These are phyloP conservation scores for Heimioporus retisporus DNA, from an alignment of 1,284 basidiomycete genomes.

Conservation along the genomic window DNA sequence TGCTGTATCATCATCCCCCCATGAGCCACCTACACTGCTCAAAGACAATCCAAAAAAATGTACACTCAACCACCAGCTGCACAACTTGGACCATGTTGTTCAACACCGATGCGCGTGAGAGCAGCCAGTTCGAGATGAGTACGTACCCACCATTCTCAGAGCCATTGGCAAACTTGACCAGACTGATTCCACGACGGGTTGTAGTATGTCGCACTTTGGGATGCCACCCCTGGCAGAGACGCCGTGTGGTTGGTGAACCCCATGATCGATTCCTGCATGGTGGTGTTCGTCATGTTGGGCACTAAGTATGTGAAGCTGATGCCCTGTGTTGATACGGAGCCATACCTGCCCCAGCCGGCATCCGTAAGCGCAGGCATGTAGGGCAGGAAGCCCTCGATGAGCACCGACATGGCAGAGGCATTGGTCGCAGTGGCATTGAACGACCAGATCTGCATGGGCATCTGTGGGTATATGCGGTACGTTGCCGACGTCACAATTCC, in stretches of 20 bases:
- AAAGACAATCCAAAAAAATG: neutral
- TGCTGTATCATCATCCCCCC: slow-evolving; percentile 30
- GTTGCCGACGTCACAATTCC: slow-evolving; percentile 33
- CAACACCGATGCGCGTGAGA: slow-evolving; percentile 46
- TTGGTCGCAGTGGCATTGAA: slow-evolving; percentile 24
- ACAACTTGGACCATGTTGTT: slow-evolving; percentile 13
- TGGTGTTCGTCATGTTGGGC: slow-evolving; percentile 46
- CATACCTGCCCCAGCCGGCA: slow-evolving; percentile 30
- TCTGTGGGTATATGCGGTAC: slow-evolving; percentile 41
- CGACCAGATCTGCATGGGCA: slow-evolving; percentile 38
- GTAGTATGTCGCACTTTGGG: neutral
- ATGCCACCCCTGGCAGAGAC: no score
- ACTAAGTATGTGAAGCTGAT: slow-evolving; percentile 38
- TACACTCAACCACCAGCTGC: slow-evolving; percentile 6
- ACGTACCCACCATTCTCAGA: slow-evolving; percentile 27
- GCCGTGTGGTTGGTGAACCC: slow-evolving; percentile 37
- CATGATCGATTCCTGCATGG: slow-evolving; percentile 43
- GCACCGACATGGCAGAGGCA: slow-evolving; percentile 20
- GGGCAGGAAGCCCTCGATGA: slow-evolving; percentile 42
- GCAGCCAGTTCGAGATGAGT: slow-evolving; percentile 49
- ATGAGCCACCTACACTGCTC: neutral
- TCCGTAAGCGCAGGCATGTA: slow-evolving; percentile 43
- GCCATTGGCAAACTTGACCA: slow-evolving; percentile 14
- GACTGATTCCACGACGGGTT: slow-evolving; percentile 44
- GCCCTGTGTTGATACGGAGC: slow-evolving; percentile 14